A percentile compares a stretch with the other conserved stretches of the same genome.
Evolutionary conservation across 306 rosid species (phyloP).

Genomic region (Cajanus cajan): DNA sequence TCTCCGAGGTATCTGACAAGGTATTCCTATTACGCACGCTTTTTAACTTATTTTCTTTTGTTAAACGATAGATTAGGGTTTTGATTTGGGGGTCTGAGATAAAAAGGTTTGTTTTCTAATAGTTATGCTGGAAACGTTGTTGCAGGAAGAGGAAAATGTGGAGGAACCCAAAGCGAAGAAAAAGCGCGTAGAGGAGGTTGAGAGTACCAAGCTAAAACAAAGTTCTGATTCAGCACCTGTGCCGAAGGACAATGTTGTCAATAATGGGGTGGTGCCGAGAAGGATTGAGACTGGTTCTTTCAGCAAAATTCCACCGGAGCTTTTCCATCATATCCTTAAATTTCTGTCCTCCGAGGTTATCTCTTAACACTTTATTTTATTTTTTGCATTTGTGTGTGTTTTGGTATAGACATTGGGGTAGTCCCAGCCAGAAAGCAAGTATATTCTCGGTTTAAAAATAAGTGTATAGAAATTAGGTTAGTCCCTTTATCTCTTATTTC

Average conservation of each 20-base stretch:
- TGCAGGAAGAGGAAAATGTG: slow-evolving; percentile 55
- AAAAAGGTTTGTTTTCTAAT: not conserved
- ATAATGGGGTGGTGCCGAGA: slow-evolving; percentile 28
- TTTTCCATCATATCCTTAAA: slow-evolving; percentile 77
- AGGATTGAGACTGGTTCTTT: slow-evolving; percentile 71
- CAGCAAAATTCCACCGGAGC: slow-evolving; percentile 78
- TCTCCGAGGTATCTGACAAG: slow-evolving; percentile 72
- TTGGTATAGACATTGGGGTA: too few relatives aligned
- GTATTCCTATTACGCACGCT: slow-evolving; percentile 23
- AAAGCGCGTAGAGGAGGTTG: slow-evolving; percentile 37
- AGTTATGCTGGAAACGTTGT: slow-evolving; percentile 1
- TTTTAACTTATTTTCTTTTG: not conserved
- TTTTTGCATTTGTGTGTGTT: not conserved
- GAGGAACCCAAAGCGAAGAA: slow-evolving; percentile 62
- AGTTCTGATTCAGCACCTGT: slow-evolving; percentile 23
- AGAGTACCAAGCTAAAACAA: not conserved
- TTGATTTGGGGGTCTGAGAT: slow-evolving; percentile 12
- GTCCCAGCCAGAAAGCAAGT: too few relatives aligned
- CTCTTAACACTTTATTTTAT: not conserved
- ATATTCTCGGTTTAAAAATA: too few relatives aligned
- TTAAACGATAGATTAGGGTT: slow-evolving; percentile 26
- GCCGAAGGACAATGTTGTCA: slow-evolving; percentile 23
- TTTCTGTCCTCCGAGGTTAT: slow-evolving; percentile 87
- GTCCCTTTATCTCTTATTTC: too few relatives aligned
- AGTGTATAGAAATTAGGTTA: too few relatives aligned